Evolutionary conservation across 495 filamentous ascomycete species (phyloP), one percentile per base, ranked within the genome.

Genomic region (Aspergillus asperescens): DNA sequence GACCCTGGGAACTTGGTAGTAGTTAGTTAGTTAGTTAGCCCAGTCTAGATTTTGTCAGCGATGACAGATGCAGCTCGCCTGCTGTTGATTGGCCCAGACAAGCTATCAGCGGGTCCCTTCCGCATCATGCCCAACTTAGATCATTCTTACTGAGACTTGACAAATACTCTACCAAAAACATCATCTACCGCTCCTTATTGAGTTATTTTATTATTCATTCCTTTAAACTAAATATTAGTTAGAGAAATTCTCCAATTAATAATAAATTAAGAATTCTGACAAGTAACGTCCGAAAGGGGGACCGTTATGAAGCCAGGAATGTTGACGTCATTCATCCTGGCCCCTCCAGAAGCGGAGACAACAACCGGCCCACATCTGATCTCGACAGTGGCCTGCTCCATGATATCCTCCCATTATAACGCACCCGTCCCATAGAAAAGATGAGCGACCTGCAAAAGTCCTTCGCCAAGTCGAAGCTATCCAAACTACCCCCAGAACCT

Each of bases 371-470:
- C n/a, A n/a, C n/a, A n/a, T n/a, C n/a, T n/a, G n/a, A n/a, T n/a
- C n/a, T n/a, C n/a, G n/a, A n/a, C n/a, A n/a, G 15, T 35, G 13
- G 32, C 16, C n/a, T 35, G 32, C 32, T 40, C 37, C 37, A 40
- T 22, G 20, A n/a, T n/a, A n/a, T n/a, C n/a, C 25, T 44, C 25
- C 24, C 8, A 28, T 8, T 4, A 15, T 25, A 15, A 44, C 7
- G 24, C 25, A 8, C 41, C n/a, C 13, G 29, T 28, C 13, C 25
- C 18, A n/a, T 15, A 44, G n/a, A 15, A 15, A 35, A 13, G 4
- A 96, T 96, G 91, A 94, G 88, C 64, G 83, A 90, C 51, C 81
- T 96, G 29, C 89, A 92, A 71, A 86, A 82, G 64, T 81, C 83
- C 47, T 93, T 90, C 69, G 85, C 85, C 63, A 90, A 88, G 68